These are phyloP conservation scores for Ligustrum vulgare DNA, from an alignment of 257 asterid species.

Conservation along the genomic window DNA sequence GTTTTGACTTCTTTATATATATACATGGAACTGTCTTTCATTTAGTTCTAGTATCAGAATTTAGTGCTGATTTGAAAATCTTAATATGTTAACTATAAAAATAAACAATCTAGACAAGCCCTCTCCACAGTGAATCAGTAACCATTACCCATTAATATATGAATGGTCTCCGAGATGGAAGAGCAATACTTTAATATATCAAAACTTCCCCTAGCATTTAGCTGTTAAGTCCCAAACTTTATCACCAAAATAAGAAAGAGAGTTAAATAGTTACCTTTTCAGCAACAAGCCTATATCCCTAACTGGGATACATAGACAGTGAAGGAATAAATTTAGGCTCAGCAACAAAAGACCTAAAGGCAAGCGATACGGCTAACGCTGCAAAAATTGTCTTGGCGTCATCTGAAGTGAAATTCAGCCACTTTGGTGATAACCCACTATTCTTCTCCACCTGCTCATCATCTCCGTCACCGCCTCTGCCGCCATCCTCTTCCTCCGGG, in stretches of 20 bases:
- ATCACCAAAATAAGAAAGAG: neutral
- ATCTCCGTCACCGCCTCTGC: slow-evolving; percentile 59
- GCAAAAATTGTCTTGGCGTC: slow-evolving; percentile 81
- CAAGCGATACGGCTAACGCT: slow-evolving; percentile 75
- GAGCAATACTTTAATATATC: neutral
- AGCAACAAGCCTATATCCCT: slow-evolving; percentile 89
- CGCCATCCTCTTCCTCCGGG: slow-evolving; percentile 39
- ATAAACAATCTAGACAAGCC: neutral
- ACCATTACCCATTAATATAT: neutral
- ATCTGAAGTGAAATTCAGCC: slow-evolving; percentile 73
- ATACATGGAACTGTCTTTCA: no score
- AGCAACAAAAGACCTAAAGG: slow-evolving; percentile 83
- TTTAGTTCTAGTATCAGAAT: neutral
- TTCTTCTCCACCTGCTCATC: slow-evolving; percentile 48
- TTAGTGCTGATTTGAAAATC: neutral
- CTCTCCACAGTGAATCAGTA: neutral
- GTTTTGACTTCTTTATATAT: no score
- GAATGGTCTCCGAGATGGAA: neutral
- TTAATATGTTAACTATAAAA: neutral
- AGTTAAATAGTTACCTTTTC: slow-evolving; percentile 58
- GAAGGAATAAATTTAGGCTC: slow-evolving; percentile 97
- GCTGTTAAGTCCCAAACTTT: neutral
- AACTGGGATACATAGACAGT: slow-evolving; percentile 89
- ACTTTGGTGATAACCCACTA: slow-evolving; percentile 60
- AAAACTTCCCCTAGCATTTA: neutral